These are phyloP conservation scores for Penicillium malachiteum DNA, from an alignment of 495 filamentous ascomycete genomes.

Conservation along the genomic window DNA sequence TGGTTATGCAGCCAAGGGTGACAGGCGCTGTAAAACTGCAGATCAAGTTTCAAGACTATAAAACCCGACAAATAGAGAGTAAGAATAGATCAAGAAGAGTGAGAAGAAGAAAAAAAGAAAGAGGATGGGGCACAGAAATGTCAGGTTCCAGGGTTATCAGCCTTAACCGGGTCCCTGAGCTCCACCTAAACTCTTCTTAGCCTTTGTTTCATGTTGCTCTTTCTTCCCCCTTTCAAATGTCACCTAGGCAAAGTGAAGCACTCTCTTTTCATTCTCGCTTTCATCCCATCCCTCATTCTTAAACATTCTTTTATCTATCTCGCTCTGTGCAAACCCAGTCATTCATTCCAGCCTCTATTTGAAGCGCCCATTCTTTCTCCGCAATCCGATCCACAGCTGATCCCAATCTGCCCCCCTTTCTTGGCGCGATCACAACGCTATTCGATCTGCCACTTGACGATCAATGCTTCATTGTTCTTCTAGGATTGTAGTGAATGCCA, in stretches of 20 bases:
- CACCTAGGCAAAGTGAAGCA: too few species aligned
- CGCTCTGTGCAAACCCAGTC: constrained; percentile 8
- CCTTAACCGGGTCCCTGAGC: neutral
- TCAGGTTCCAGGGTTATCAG: neutral
- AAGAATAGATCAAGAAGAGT: neutral
- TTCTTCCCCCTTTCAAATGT: neutral
- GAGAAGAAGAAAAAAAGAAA: neutral
- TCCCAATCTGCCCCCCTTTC: constrained; percentile 20
- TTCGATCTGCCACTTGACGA: constrained; percentile 10
- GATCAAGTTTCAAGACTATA: neutral
- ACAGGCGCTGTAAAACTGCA: neutral
- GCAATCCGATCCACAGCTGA: constrained; percentile 17
- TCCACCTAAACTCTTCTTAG: neutral
- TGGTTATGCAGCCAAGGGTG: neutral
- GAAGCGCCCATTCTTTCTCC: constrained; percentile 24
- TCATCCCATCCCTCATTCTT: constrained; percentile 1
- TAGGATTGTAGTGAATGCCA: constrained; percentile 14
- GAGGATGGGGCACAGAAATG: too few species aligned
- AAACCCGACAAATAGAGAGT: neutral
- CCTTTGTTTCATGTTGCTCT: constrained; percentile 10
- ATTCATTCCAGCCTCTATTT: constrained; percentile 11
- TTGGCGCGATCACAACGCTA: constrained; percentile 22
- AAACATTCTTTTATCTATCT: neutral
- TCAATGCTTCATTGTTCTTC: constrained; percentile 11
- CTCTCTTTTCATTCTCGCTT: neutral